Base-by-base conservation (phyloP, 495 filamentous ascomycete genomes). In the Cryomyces minteri region DNA sequence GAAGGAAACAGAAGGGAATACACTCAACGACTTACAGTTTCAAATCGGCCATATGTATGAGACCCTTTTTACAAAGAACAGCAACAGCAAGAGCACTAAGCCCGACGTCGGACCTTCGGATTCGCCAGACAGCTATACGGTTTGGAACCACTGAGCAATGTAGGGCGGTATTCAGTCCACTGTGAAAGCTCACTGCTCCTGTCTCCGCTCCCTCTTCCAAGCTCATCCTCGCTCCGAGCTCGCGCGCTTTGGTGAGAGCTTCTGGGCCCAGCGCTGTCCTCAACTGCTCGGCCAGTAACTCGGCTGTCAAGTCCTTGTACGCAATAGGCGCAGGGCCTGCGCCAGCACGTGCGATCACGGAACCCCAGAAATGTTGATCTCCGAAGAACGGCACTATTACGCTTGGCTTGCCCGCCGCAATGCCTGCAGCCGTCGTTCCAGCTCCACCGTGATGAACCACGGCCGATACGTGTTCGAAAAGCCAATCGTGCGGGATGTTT, bases 361-460 rank as follows among this genome's bases (percentile, higher is more conserved):
- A 63, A 12, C 83, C 84, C 84, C 84, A 88, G 49, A 87, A 88
- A 1, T 80, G 77, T 54, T 88, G 82, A 46, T 88, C 84, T 4
- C 84, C 84, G 52, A 90, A 88, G 62, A 90, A 90, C 0, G 84
- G 84, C 6, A 90, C 74, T 28, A 90, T 69, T 1, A 83, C 69
- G 0, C 84, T 88, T 4, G 84, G 83, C 33, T 72, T 70, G 1
- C 78, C 81, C 0, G 68, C 60, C 4, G 74, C 66, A 40, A 90
- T 74, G 4, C 84, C 82, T 3, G 75, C 76, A 3, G 84, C 84
- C 7, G 80, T 86, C 7, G 84, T 88, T 30, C 84, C 84, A 5
- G 84, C 84, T 31, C 84, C 84, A 32, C 84, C 84, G 48, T 88
- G 84, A 46, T 92, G 84, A 9, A 85, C 76, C 2, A 92, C 84